phyloP scores from a whole-genome alignment of 192 early-diverging fungal species.

The Obelidium mucronatum region DNA sequence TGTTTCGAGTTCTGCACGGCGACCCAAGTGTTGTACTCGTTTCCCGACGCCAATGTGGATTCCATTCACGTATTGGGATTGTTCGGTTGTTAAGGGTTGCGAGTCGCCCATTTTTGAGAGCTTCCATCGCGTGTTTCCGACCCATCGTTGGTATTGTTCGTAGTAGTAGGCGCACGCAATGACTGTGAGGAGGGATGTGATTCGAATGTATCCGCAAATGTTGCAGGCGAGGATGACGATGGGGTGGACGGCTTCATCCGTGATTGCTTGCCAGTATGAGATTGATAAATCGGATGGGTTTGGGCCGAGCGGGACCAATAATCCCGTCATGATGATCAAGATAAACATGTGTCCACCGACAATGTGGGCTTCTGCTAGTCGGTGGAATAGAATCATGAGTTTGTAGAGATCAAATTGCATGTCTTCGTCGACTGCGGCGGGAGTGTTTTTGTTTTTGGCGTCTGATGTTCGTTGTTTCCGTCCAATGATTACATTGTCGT shows the following conservation, averaged over 20 bases:
- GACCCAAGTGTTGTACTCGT: slow-evolving; percentile 46
- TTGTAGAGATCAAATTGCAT: slow-evolving; percentile 24
- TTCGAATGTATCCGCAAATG: slow-evolving; percentile 40
- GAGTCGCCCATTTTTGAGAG: slow-evolving; percentile 12
- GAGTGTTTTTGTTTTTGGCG: slow-evolving; percentile 9
- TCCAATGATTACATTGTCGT: slow-evolving; percentile 29
- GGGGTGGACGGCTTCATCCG: slow-evolving; percentile 42
- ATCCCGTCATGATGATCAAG: slow-evolving; percentile 33
- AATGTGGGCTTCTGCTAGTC: slow-evolving; percentile 48
- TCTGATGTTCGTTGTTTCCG: neutral
- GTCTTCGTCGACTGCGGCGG: slow-evolving; percentile 19
- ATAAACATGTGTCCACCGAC: slow-evolving; percentile 47
- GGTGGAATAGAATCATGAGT: slow-evolving; percentile 37
- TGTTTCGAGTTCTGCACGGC: slow-evolving; percentile 24
- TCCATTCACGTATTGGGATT: slow-evolving; percentile 10
- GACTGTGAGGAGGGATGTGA: slow-evolving; percentile 25
- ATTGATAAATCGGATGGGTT: slow-evolving; percentile 1
- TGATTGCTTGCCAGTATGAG: slow-evolving; percentile 36
- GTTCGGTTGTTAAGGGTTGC: slow-evolving; percentile 22
- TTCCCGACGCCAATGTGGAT: slow-evolving; percentile 29
- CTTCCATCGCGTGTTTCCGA: slow-evolving; percentile 45
- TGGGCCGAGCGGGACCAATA: slow-evolving; percentile 38
- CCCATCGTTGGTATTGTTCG: slow-evolving; percentile 50
- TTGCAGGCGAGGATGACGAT: slow-evolving; percentile 33
- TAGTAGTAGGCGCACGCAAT: slow-evolving; percentile 41